Evolutionary conservation across 495 filamentous ascomycete genomes (phyloP).

Genomic region (Aspergillus bridgeri): DNA sequence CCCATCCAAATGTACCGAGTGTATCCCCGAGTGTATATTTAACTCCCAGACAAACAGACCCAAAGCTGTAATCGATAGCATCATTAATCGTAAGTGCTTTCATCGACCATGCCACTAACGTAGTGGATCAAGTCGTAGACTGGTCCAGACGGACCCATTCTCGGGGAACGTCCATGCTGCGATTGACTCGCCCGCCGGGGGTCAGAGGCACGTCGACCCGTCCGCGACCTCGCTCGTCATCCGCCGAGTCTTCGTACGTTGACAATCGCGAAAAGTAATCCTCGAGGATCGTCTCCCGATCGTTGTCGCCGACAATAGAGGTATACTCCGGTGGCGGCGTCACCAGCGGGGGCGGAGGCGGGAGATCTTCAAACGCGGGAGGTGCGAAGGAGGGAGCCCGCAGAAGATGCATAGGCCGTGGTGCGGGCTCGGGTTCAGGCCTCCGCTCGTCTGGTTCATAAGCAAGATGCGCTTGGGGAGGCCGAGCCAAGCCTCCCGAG

Average conservation of each 20-base stretch:
- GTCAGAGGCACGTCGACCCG: conserved; percentile 66
- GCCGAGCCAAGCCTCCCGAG: conserved; percentile 44
- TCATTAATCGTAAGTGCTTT: not conserved
- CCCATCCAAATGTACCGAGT: not conserved
- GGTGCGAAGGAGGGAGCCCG: conserved; percentile 88
- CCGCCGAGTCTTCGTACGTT: conserved; percentile 54
- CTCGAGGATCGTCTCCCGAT: conserved; percentile 69
- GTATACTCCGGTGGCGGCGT: conserved; percentile 92
- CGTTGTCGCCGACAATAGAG: conserved; percentile 72
- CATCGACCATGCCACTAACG: not conserved
- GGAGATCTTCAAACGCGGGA: conserved; percentile 83
- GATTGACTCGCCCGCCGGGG: conserved; percentile 62
- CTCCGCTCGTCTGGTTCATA: conserved; percentile 39
- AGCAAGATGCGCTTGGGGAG: conserved; percentile 47
- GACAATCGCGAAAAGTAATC: conserved; percentile 83
- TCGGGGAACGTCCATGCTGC: conserved; percentile 64
- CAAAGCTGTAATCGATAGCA: not conserved
- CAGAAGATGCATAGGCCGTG: conserved; percentile 82
- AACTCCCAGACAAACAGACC: not conserved
- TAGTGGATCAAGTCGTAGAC: conserved; percentile 22
- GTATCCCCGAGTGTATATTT: not conserved
- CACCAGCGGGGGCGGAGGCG: conserved; percentile 76
- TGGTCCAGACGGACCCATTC: conserved; percentile 52
- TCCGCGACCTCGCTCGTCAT: conserved; percentile 48
- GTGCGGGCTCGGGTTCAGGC: conserved; percentile 13